phyloP scores from a whole-genome alignment of 306 rosid genomes.

The Trifolium subterraneum region DNA sequence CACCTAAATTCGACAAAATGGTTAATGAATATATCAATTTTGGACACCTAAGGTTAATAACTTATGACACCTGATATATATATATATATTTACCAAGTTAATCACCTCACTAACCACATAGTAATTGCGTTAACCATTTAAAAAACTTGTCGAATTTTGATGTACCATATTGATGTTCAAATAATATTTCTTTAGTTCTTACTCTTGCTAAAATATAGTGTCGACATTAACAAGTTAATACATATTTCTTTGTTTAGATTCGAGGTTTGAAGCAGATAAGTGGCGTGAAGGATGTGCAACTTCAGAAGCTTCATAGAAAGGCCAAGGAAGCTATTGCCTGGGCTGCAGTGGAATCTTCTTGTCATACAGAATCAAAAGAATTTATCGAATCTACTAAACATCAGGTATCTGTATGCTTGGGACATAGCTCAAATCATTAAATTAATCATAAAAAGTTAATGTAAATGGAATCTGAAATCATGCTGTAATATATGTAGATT shows the following conservation, averaged over 20 bases:
- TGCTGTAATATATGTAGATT: neutral
- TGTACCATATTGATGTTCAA: neutral
- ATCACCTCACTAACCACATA: neutral
- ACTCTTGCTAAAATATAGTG: neutral
- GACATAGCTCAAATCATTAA: neutral
- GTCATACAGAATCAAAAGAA: slow-evolving; percentile 52
- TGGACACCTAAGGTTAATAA: neutral
- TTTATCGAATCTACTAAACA: slow-evolving; percentile 57
- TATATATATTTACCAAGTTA: neutral
- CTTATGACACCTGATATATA: neutral
- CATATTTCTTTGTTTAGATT: slow-evolving; percentile 54
- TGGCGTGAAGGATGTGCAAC: slow-evolving; percentile 62
- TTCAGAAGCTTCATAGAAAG: slow-evolving; percentile 56
- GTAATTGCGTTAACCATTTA: neutral
- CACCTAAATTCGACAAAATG: neutral
- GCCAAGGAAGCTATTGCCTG: slow-evolving; percentile 51
- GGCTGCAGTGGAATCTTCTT: slow-evolving; percentile 63
- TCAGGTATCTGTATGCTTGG: slow-evolving; percentile 58
- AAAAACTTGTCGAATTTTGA: neutral
- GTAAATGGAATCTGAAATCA: neutral
- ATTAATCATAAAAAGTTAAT: neutral
- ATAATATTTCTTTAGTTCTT: neutral
- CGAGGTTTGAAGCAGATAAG: slow-evolving; percentile 59
- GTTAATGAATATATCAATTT: neutral
- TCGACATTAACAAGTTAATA: slow-evolving; percentile 14